Base-by-base conservation (phyloP, 805 yeast genomes). In the Diddensiella santjacobensis region DNA sequence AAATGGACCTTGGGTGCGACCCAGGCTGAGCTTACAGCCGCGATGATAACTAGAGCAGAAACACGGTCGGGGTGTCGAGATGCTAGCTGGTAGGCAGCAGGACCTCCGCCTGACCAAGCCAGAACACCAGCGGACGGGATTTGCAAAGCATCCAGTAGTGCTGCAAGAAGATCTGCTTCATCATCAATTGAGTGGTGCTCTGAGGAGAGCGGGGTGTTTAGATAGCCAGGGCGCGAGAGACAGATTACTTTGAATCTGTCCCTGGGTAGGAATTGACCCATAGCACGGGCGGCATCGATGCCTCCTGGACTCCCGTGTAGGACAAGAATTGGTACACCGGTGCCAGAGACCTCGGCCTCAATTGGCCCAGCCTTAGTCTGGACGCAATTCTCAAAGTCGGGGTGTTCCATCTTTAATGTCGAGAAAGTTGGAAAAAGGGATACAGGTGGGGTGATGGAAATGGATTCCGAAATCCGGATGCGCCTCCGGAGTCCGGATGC, bases 131-230 rank as follows among this genome's bases (percentile, higher is more conserved):
- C 31, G 31, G 31, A 26, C 13, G 31, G 31, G 13, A 26, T 26
- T 26, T 26, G 31, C 31, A 26, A 26, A 8, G 31, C 31, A 26
- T 26, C 31, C 31, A 70, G 67, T 91, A 91, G 68, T 91, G 98
- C 67, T 90, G 98, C 64, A 90, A 72, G 72, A 91, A 90, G 68
- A 90, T 68, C 70, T 90, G 97, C 70, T 97, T 81, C 20, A 82
- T 89, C 98, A 91, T 90, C 50, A 90, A 71, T 26, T 26, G 31
- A 26, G 31, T 26, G 31, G 13, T 26, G 31, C 31, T 26, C 31
- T 26, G 31, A 13, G 31, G 31, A 26, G 31, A 26, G 31, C 31
- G 31, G 31, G 13, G 31, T 26, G 8, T 26, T 26, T 26, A 26
- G 31, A 26, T 26, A 26, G 31, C 31, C 31, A 26, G 31, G 31